Conservation (phyloP, 1,284 basidiomycete species). For the Pseudozyma hubeiensis region DNA sequence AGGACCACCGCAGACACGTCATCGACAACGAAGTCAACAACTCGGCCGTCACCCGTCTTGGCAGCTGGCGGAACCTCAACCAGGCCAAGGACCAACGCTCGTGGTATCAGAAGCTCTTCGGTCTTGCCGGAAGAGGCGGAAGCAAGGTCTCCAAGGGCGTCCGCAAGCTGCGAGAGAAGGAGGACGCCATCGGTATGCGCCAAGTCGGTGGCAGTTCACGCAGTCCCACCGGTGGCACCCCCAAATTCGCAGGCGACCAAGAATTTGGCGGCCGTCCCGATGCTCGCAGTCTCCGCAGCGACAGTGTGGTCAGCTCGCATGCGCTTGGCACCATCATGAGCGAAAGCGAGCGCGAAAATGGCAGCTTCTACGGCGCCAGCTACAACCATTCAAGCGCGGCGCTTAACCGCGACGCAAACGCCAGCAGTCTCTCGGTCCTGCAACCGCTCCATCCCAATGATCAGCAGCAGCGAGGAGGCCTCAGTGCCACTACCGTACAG, state of each 20-base stretch:
- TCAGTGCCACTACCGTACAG: conserved; percentile 18
- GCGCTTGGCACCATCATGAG: conserved; percentile 57
- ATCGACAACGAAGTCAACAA: conserved; percentile 93
- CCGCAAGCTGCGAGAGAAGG: conserved; percentile 82
- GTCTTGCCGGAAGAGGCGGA: conserved; percentile 71
- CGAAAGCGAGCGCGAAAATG: conserved; percentile 53
- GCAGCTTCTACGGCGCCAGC: conserved; percentile 26
- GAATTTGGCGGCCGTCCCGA: conserved; percentile 24
- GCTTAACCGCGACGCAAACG: conserved; percentile 22
- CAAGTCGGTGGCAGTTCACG: conserved; percentile 68
- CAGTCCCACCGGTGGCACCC: conserved; percentile 70
- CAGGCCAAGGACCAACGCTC: conserved; percentile 81
- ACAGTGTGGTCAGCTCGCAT: conserved; percentile 50
- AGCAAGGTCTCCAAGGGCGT: conserved; percentile 82
- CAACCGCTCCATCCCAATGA: conserved; percentile 23
- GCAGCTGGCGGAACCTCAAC: conserved; percentile 89
- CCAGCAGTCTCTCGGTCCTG: conserved; percentile 33
- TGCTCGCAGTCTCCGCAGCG: conserved; percentile 40
- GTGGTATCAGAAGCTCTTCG: conserved; percentile 80
- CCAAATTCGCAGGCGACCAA: conserved; percentile 36
- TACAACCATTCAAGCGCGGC: conserved; percentile 29
- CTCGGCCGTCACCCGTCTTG: conserved; percentile 85
- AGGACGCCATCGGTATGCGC: conserved; percentile 73
- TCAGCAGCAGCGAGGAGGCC: conserved; percentile 15
- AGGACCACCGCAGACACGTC: conserved; percentile 87